Base-by-base conservation (phyloP, 331 rosid genomes). In the Arachis monticola region DNA sequence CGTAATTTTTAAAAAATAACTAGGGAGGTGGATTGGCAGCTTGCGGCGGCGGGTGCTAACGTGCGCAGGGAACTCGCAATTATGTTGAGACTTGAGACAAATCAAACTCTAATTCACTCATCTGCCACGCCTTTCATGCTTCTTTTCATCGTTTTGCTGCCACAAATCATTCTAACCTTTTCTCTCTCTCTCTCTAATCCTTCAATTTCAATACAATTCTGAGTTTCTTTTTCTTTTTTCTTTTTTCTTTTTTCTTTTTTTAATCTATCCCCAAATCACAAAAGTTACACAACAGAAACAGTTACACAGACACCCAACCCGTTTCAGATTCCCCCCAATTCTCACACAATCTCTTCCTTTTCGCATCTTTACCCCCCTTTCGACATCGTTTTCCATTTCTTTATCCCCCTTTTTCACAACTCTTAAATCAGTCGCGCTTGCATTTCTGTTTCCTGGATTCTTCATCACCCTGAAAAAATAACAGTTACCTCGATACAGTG, bases 101-200 rank as follows among this genome's bases (percentile, higher is more conserved):
- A 27, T 27, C 30, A 27, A 17, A 45, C 48, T 7, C 51, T 35
- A 5, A n/a, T 22, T 38, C 52, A 38, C 60, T 46, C 10, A 72
- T 35, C 50, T 32, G 60, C 13, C 51, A 40, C 46, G 5, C 10
- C 30, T 7, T 42, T 12, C 3, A 50, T 3, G 60, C 40, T n/a
- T 9, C 31, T 0, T 31, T 0, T 46, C 45, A 13, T 38, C 27
- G 31, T 44, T 14, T 68, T 62, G 35, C 32, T 67, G 40, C 68
- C 79, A 72, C 75, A 65, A 76, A 47, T 48, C 31, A 14, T n/a
- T 4, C 8, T 53, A 2, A 1, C 8, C 67, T 63, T 72, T 10
- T 55, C 45, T 62, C 75, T 67, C 44, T 17, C 63, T 65, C 44
- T 35, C 17, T 50, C 30, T 8, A 7, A 27, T 61, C 67, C 52